Conservation (phyloP, 768 basidiomycete species). For the Daedaleopsis sinensis region DNA sequence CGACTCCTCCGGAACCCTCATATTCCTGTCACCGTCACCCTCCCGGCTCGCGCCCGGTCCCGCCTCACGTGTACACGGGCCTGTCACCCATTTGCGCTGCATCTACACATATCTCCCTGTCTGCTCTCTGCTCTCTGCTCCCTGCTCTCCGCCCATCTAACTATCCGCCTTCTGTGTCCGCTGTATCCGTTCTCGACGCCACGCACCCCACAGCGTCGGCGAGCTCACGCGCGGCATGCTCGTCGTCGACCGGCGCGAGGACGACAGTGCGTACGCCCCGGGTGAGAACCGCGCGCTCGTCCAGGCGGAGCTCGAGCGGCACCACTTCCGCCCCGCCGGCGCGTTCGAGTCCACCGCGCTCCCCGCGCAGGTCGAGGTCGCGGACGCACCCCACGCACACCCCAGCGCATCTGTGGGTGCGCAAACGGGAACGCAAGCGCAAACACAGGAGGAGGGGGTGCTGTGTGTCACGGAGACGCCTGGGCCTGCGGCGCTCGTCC, state of each 20-base stretch:
- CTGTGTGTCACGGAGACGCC: slow-evolving; percentile 59
- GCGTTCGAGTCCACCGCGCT: slow-evolving; percentile 52
- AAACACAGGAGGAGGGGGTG: slow-evolving; percentile 27
- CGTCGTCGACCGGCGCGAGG: slow-evolving; percentile 77
- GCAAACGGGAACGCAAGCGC: background rate
- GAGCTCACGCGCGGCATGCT: slow-evolving; percentile 88
- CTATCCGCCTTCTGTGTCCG: background rate
- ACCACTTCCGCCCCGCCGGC: slow-evolving; percentile 33
- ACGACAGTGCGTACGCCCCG: slow-evolving; percentile 62
- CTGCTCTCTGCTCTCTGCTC: too few species aligned
- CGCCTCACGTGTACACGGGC: too few species aligned
- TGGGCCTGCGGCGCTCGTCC: slow-evolving; percentile 55
- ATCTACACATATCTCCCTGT: too few species aligned
- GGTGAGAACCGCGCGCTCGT: slow-evolving; percentile 67
- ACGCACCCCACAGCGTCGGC: slow-evolving; percentile 52
- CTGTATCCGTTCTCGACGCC: background rate
- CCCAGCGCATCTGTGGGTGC: background rate
- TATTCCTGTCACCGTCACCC: background rate
- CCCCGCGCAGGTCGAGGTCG: slow-evolving; percentile 58
- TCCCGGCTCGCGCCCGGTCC: background rate
- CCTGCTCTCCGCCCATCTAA: too few species aligned
- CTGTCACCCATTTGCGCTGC: too few species aligned
- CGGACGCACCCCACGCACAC: slow-evolving; percentile 25
- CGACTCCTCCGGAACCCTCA: background rate
- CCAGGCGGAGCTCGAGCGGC: slow-evolving; percentile 53